Percentiles rank a stretch among this genome's conserved stretches.
Evolutionary conservation across 2,329 filamentous ascomycete species (phyloP).

Genomic region (Ceratocystis smalleyi): DNA sequence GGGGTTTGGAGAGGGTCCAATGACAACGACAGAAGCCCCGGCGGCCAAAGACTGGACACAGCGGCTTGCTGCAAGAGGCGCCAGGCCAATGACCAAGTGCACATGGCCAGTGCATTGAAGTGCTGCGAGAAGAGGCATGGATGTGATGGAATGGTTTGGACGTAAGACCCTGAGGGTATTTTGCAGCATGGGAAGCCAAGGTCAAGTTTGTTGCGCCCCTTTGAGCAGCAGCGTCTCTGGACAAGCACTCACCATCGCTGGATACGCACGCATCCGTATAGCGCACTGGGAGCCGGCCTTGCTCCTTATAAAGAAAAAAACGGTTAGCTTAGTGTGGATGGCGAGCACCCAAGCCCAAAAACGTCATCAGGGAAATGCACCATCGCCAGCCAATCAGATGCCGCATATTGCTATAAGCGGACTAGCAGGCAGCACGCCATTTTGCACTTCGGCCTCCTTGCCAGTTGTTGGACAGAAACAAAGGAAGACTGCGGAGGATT

Average conservation of each 20-base stretch:
- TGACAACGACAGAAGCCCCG: constrained; percentile 64
- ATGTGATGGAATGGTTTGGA: background rate
- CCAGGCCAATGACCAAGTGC: constrained; percentile 75
- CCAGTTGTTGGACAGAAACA: too few species aligned
- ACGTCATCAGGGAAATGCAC: constrained; percentile 2
- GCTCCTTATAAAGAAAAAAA: background rate
- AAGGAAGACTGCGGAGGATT: too few species aligned
- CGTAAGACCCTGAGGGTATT: background rate
- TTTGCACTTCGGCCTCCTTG: background rate
- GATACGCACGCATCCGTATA: background rate
- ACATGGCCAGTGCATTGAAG: constrained; percentile 54
- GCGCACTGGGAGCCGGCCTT: background rate
- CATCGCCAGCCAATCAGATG: constrained; percentile 8
- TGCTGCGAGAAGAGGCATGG: constrained; percentile 46
- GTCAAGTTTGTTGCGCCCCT: background rate
- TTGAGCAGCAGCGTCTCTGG: background rate
- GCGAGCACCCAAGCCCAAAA: constrained; percentile 9
- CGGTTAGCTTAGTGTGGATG: constrained; percentile 5
- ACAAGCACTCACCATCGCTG: background rate
- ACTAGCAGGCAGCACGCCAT: constrained; percentile 6
- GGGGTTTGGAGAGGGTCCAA: constrained; percentile 45
- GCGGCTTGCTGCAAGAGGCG: constrained; percentile 71
- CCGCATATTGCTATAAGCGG: background rate
- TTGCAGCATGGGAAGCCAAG: background rate
- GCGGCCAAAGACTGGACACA: constrained; percentile 66